A percentile compares a stretch with the other conserved stretches of the same genome.
Conservation (phyloP, 139 green algal species). For the Tetradesmus lagerheimii region DNA sequence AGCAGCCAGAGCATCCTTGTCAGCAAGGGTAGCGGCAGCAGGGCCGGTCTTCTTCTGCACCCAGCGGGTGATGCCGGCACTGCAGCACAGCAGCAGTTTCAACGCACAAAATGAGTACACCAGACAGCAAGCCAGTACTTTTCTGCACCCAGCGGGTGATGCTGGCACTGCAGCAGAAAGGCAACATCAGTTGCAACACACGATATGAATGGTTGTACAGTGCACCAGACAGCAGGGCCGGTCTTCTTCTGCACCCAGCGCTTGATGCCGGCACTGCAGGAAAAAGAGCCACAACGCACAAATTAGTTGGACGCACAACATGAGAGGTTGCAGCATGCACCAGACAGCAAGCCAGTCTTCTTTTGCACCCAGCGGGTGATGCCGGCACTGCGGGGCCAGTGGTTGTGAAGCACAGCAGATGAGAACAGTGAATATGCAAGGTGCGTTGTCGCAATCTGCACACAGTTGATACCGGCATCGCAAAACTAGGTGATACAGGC, state of each 20-base stretch:
- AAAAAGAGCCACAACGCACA: too few relatives aligned
- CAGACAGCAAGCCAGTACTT: conserved; percentile 39
- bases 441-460: too few relatives aligned
- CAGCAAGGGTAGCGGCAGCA: conserved; percentile 66
- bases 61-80: conserved; percentile 84
- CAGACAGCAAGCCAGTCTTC: conserved; percentile 91
- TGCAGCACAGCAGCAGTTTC: conserved; percentile 45
- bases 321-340: too few relatives aligned
- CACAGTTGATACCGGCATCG: too few relatives aligned
- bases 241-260: conserved; percentile 93
- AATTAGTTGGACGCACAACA: too few relatives aligned
- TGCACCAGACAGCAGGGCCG: conserved; percentile 68
- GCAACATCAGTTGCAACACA: neutral
- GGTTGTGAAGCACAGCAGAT: neutral
- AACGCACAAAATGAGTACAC: neutral
- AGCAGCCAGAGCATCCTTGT: conserved; percentile 62
- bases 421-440: too few relatives aligned
- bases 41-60: conserved; percentile 94
- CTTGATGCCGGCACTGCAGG: conserved; percentile 80
- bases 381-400: conserved; percentile 78
- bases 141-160: conserved; percentile 91
- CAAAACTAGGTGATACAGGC: too few relatives aligned
- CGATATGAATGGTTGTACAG: too few relatives aligned
- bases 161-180: conserved; percentile 70
- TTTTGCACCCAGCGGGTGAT: conserved; percentile 91